Conservation (phyloP, 2,329 filamentous ascomycete genomes). For the Metarhizium rileyi region DNA sequence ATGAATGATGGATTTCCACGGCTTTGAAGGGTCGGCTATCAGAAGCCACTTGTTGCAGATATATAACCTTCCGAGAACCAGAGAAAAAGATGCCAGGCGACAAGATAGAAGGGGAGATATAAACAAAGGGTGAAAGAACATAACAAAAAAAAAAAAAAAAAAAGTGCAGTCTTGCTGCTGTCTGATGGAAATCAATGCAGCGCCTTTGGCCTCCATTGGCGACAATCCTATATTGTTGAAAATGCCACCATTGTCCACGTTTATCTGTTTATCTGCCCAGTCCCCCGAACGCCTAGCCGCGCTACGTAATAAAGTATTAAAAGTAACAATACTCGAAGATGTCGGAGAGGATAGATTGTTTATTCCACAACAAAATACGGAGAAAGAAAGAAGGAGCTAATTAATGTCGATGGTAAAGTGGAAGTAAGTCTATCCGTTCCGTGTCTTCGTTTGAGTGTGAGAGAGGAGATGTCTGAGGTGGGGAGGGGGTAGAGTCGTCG, state of each 20-base stretch:
- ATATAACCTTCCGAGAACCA: not conserved
- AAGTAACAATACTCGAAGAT: not conserved
- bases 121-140: not conserved
- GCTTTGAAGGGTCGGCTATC: not conserved
- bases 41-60: not conserved
- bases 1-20: not conserved
- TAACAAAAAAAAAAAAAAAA: too few species aligned
- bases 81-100: not conserved
- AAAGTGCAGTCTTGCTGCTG: not conserved
- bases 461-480: too few species aligned
- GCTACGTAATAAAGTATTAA: not conserved
- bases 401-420: not conserved
- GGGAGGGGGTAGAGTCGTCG: not conserved
- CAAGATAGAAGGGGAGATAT: not conserved
- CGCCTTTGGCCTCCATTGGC: not conserved
- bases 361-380: not conserved
- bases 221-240: not conserved
- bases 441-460: conserved; percentile 3
- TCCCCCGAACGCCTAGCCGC: conserved; percentile 4
- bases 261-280: conserved; percentile 2
- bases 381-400: not conserved
- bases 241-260: not conserved
- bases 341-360: not conserved
- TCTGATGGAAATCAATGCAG: not conserved
- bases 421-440: conserved; percentile 1